phyloP scores from a whole-genome alignment of 2,329 filamentous ascomycete genomes.

The Cryphonectria carpinicola region DNA sequence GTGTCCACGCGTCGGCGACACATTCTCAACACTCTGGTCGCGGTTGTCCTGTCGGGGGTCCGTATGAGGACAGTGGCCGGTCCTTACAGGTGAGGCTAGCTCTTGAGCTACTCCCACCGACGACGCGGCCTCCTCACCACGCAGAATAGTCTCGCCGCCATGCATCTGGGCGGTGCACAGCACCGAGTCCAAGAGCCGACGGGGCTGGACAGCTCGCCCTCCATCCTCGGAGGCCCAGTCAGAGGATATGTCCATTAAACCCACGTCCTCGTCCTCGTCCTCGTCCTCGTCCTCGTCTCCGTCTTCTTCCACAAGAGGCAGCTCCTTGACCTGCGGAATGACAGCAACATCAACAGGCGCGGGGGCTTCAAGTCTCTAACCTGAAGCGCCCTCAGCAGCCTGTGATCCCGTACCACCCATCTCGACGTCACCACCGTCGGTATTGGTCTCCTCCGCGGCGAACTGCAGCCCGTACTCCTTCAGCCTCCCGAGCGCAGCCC shows the following conservation, averaged over 20 bases:
- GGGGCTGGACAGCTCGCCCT: background rate
- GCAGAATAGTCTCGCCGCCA: background rate
- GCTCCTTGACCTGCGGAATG: background rate
- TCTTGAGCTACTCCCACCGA: background rate
- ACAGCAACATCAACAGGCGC: conserved; percentile 14
- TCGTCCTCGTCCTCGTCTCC: no score
- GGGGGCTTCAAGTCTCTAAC: conserved; percentile 19
- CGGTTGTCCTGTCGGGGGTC: background rate
- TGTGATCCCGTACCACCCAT: conserved; percentile 33
- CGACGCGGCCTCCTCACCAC: background rate
- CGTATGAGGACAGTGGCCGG: background rate
- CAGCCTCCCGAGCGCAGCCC: conserved; percentile 58
- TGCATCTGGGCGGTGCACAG: no score
- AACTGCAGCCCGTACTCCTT: conserved; percentile 53
- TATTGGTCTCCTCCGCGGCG: conserved; percentile 39
- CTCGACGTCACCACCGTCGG: conserved; percentile 30
- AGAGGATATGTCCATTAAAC: no score
- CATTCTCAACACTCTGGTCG: background rate
- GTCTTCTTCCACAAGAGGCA: no score
- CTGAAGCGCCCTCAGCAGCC: conserved; percentile 45
- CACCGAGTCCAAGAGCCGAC: background rate
- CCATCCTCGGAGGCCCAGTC: background rate
- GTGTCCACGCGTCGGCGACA: background rate
- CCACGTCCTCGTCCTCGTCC: background rate
- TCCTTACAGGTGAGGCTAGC: background rate